Evolutionary conservation across 2,329 filamentous ascomycete species (phyloP), one percentile per base, ranked within the genome.

Genomic region (Elsinoe fawcettii): DNA sequence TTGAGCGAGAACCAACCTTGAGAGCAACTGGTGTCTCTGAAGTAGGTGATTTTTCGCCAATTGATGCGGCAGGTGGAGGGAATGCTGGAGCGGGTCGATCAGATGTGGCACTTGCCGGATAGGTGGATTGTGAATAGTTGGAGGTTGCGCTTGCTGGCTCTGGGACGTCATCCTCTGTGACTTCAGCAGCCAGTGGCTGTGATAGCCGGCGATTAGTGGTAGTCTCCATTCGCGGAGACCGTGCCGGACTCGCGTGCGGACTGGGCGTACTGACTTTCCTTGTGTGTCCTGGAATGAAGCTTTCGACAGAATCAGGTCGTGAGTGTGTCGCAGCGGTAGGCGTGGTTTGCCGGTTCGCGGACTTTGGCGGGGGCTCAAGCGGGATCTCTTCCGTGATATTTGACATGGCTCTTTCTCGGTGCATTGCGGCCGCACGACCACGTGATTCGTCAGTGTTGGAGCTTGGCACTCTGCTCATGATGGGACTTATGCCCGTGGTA

Each of bases 401-500:
- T 39, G 80, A 77, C 2, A 80, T 80, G 49, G 66, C 66, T 61
- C 64, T 64, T 34, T 72, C 71, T 68, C 61, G 70, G 12, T 53
- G 32, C 32, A 39, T 37, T 61, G 58, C 69, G 62, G 65, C 65
- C 39, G 73, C 73, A 36, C 73, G 73, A 20, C 62, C 67, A 68
- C 62, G 72, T 51, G 70, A 66, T 59, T 70, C 64, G 39, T 71
- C 61, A 44, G 67, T 65, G 8, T 68, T 71, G 49, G 70, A 69
- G 58, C 77, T 77, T 5, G 79, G 75, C n/a, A 76, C 78, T 54
- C 74, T 72, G 61, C 75, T 79, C 68, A 86, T 84, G 56, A 87
- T 86, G 1, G 84, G 84, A 65, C 83, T 86, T 60, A 87, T 82
- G 25, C 75, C 75, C 51, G 78, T 77, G 7, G 83, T 85, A 60